Conservation (phyloP, 2,329 filamentous ascomycete species). For the Aspergillus jensenii region DNA sequence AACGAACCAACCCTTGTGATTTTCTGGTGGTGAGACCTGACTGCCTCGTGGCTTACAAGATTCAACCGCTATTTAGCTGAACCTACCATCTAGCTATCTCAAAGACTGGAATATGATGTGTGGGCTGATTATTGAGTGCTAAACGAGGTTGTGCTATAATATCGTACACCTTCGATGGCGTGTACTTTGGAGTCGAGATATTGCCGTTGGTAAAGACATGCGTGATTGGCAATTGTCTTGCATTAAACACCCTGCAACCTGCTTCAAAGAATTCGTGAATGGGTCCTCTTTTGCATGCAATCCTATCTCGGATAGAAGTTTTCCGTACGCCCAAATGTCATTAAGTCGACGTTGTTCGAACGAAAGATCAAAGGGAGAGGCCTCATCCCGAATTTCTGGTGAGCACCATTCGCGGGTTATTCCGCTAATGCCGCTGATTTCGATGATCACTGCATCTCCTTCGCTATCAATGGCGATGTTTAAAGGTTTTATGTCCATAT, state of each 20-base stretch:
- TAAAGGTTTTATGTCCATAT: constrained; percentile 23
- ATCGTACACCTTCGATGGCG: neutral
- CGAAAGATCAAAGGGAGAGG: constrained; percentile 18
- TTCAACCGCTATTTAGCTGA: no score
- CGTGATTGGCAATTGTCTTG: constrained; percentile 5
- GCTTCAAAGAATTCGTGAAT: constrained; percentile 7
- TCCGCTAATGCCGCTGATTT: constrained; percentile 24
- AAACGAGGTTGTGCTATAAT: no score
- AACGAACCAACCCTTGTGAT: no score
- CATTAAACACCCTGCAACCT: constrained; percentile 15
- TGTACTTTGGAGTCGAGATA: neutral
- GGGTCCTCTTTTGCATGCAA: constrained; percentile 10
- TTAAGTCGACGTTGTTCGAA: constrained; percentile 20
- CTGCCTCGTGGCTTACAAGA: no score
- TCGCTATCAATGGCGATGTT: constrained; percentile 19
- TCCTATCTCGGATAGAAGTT: constrained; percentile 18
- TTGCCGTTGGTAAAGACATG: constrained; percentile 1
- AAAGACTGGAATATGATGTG: no score
- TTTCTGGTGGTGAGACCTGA: no score
- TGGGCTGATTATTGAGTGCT: no score
- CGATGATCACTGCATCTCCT: constrained; percentile 21
- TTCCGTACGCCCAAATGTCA: constrained; percentile 25
- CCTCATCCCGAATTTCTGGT: constrained; percentile 22
- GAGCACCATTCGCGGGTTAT: constrained; percentile 19
- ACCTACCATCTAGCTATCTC: no score